These are phyloP conservation scores for Sporothrix protearum DNA, from an alignment of 2,329 filamentous ascomycete genomes.

Conservation along the genomic window DNA sequence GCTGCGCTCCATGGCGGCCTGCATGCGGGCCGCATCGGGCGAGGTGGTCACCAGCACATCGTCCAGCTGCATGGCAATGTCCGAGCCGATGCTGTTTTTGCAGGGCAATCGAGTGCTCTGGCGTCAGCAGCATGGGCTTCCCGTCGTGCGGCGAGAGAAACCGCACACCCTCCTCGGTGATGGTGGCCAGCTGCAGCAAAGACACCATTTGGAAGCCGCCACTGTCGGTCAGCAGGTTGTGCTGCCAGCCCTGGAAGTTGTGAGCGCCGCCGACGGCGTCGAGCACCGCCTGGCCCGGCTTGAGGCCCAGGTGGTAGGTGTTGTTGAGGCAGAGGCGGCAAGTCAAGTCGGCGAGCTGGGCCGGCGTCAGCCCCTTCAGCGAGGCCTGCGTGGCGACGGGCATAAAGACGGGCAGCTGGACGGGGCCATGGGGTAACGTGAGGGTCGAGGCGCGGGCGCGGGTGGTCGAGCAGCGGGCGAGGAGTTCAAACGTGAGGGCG, in stretches of 20 bases:
- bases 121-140: constrained; percentile 91
- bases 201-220: constrained; percentile 97
- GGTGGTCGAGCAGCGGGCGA: constrained; percentile 60
- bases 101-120: constrained; percentile 91
- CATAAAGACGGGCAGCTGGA: constrained; percentile 94
- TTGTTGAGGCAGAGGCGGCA: constrained; percentile 95
- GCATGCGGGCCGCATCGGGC: constrained; percentile 81
- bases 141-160: constrained; percentile 97
- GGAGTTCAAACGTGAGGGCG: constrained; percentile 34
- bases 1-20: constrained; percentile 90
- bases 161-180: constrained; percentile 92
- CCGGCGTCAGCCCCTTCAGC: constrained; percentile 87
- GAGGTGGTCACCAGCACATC: constrained; percentile 97
- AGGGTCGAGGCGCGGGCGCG: constrained; percentile 87
- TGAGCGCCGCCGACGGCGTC: constrained; percentile 89
- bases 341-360: constrained; percentile 83
- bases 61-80: constrained; percentile 99
- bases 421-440: constrained; percentile 84
- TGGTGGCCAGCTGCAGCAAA: constrained; percentile 82
- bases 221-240: constrained; percentile 87
- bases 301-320: constrained; percentile 93
- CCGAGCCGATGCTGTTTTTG: constrained; percentile 98
- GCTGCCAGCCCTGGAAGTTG: constrained; percentile 88
- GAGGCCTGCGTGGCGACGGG: constrained; percentile 96
- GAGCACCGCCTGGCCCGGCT: constrained; percentile 86